Percentiles rank a stretch among this genome's conserved stretches.
phyloP scores from a whole-genome alignment of 2,329 filamentous ascomycete species.

The Penicillium rolfsii region DNA sequence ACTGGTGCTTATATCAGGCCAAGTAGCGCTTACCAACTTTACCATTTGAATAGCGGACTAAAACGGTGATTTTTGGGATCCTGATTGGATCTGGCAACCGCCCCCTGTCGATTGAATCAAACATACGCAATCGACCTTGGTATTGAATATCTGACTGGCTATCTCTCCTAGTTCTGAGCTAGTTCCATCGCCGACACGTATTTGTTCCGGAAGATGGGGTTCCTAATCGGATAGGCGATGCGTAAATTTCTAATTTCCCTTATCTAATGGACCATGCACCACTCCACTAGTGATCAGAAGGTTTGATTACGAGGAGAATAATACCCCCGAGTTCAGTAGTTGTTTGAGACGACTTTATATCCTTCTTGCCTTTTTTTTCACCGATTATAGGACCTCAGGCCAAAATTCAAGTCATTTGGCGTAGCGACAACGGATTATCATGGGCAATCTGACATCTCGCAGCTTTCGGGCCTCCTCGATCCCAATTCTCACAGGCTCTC shows the following conservation, averaged over 20 bases:
- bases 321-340: too few relatives aligned
- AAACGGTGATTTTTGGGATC: background rate
- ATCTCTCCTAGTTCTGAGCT: background rate
- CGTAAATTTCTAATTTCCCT: too few relatives aligned
- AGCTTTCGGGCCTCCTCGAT: background rate
- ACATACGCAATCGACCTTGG: background rate
- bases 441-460: background rate
- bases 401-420: background rate
- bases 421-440: background rate
- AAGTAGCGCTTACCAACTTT: background rate
- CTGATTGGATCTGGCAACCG: background rate
- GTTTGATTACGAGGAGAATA: too few relatives aligned
- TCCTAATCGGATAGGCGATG: too few relatives aligned
- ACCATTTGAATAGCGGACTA: background rate
- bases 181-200: background rate
- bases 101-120: background rate
- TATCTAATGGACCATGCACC: too few relatives aligned
- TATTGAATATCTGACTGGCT: background rate
- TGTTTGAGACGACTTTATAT: too few relatives aligned
- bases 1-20: background rate
- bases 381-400: background rate
- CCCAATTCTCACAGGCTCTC: too few relatives aligned
- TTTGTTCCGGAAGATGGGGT: too few relatives aligned
- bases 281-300: too few relatives aligned
- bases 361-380: too few relatives aligned